Conservation (phyloP, 129 eudicot genomes). For the Oenanthe sinensis region DNA sequence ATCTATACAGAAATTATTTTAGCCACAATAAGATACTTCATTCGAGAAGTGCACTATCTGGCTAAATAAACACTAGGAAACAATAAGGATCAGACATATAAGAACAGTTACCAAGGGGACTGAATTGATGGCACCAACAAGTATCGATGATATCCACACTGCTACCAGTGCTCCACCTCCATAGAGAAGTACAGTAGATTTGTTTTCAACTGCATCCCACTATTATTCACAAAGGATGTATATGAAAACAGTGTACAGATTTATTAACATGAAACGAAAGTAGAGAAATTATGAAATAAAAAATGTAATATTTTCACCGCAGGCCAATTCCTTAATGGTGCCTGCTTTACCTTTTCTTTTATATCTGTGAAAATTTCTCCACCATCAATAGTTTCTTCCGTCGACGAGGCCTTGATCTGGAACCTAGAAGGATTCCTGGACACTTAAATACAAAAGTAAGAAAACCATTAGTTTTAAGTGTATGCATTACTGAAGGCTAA, state of each 20-base stretch:
- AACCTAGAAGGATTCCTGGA: slow-evolving; percentile 48
- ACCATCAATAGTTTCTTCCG: slow-evolving; percentile 67
- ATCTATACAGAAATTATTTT: background rate
- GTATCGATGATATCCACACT: slow-evolving; percentile 74
- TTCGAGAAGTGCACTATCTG: background rate
- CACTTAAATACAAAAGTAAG: slow-evolving; percentile 28
- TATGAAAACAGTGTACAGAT: background rate
- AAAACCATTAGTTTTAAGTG: background rate
- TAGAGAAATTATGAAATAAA: background rate
- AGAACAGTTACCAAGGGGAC: slow-evolving; percentile 74
- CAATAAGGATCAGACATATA: background rate
- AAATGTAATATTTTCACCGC: background rate
- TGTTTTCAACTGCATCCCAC: slow-evolving; percentile 98
- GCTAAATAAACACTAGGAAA: background rate
- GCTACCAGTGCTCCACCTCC: slow-evolving; percentile 95
- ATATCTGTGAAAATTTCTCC: slow-evolving; percentile 64
- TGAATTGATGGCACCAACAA: slow-evolving; percentile 89
- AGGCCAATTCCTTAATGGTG: background rate
- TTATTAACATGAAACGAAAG: background rate
- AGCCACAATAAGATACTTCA: background rate
- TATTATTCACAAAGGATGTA: slow-evolving; percentile 14
- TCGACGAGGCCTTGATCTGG: slow-evolving; percentile 55
- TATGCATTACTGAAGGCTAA: background rate
- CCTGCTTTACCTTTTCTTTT: slow-evolving; percentile 55
- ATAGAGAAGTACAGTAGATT: slow-evolving; percentile 72